phyloP scores from a whole-genome alignment of 2,329 filamentous ascomycete genomes.

The Aspergillus glaucus region DNA sequence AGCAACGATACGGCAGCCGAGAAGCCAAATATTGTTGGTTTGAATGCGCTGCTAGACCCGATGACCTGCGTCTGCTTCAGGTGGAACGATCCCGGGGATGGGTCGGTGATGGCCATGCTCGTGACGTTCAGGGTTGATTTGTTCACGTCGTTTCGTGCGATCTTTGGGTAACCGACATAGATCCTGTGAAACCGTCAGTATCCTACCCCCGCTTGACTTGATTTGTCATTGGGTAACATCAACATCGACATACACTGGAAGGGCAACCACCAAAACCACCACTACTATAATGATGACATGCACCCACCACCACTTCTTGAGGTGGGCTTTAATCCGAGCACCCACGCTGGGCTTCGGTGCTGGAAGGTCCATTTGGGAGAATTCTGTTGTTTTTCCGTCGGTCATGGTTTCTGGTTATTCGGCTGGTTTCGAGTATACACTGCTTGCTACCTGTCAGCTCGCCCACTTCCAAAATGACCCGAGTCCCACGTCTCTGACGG shows the following conservation, averaged over 20 bases:
- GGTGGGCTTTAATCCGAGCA: slow-evolving; percentile 25
- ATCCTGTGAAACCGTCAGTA: slow-evolving; percentile 35
- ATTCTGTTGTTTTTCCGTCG: slow-evolving; percentile 15
- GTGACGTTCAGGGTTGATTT: slow-evolving; percentile 46
- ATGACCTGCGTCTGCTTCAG: slow-evolving; percentile 46
- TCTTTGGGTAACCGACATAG: slow-evolving; percentile 54
- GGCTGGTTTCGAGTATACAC: background rate
- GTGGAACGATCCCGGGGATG: slow-evolving; percentile 43
- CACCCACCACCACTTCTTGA: slow-evolving; percentile 49
- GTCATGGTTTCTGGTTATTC: slow-evolving; percentile 9
- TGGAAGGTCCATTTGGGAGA: background rate
- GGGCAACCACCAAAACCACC: slow-evolving; percentile 47
- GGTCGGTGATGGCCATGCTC: slow-evolving; percentile 46
- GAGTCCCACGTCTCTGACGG: no score
- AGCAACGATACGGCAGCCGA: slow-evolving; percentile 46
- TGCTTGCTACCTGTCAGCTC: background rate
- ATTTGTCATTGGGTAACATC: background rate
- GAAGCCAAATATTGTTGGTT: slow-evolving; percentile 52
- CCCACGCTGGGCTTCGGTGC: slow-evolving; percentile 19
- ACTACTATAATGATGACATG: slow-evolving; percentile 46
- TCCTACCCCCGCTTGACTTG: background rate
- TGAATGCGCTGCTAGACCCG: slow-evolving; percentile 44
- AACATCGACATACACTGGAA: slow-evolving; percentile 48
- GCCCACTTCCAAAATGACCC: background rate
- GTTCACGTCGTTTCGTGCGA: slow-evolving; percentile 51